A percentile compares a stretch with the other conserved stretches of the same genome.
These are phyloP conservation scores for Magnusiomyces paraingens DNA, from an alignment of 1,139 yeast species.

Conservation along the genomic window DNA sequence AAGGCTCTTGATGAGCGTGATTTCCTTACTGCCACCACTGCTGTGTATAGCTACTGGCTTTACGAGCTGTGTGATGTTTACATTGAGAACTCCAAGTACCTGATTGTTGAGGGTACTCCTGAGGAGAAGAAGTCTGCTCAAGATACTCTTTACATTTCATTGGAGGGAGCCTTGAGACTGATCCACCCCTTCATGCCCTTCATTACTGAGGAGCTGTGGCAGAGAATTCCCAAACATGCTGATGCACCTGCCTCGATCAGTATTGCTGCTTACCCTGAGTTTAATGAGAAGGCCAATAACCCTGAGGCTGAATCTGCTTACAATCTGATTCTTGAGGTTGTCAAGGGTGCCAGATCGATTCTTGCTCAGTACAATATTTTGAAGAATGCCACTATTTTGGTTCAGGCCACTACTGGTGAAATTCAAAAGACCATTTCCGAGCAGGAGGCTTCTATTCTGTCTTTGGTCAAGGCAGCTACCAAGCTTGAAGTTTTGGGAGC, in stretches of 20 bases:
- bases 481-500: conserved; percentile 51
- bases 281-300: conserved; percentile 53
- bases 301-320: conserved; percentile 62
- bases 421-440: conserved; percentile 49
- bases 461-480: conserved; percentile 87
- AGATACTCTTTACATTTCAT: conserved; percentile 87
- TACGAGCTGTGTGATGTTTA: conserved; percentile 94
- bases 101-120: conserved; percentile 85
- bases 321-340: conserved; percentile 76
- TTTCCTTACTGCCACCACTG: conserved; percentile 80
- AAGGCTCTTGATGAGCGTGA: conserved; percentile 75
- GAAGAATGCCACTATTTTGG: conserved; percentile 79
- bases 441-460: conserved; percentile 78
- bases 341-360: conserved; percentile 88
- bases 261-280: conserved; percentile 73
- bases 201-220: conserved; percentile 97
- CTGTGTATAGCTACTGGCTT: conserved; percentile 89
- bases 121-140: conserved; percentile 83
- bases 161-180: conserved; percentile 84
- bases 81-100: conserved; percentile 91
- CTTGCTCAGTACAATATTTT: conserved; percentile 82
- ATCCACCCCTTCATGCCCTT: conserved; percentile 99
- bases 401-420: conserved; percentile 54
- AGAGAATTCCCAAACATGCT: conserved; percentile 86
- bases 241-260: conserved; percentile 71